phyloP scores from a whole-genome alignment of 306 rosid genomes.

The Acacia confusa region DNA sequence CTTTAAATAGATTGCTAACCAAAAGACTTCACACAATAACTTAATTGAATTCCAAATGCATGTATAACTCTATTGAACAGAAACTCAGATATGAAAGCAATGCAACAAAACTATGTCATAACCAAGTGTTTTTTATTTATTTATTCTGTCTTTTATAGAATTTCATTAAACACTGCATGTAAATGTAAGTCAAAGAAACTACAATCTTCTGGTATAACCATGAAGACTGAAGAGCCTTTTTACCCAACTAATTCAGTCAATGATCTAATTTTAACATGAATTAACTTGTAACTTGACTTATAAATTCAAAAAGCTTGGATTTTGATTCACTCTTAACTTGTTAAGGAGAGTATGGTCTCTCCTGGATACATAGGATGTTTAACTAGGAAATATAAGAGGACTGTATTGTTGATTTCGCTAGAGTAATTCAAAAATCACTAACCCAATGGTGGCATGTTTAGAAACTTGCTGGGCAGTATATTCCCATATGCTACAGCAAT shows the following conservation, averaged over 20 bases:
- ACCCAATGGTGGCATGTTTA: constrained; percentile 54
- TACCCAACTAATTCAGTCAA: background rate
- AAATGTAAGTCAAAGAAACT: background rate
- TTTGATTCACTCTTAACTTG: background rate
- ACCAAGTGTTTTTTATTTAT: background rate
- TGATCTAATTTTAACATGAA: background rate
- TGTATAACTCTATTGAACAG: background rate
- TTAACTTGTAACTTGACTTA: background rate
- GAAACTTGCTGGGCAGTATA: constrained; percentile 47
- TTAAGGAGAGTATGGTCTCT: background rate
- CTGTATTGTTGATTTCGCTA: background rate
- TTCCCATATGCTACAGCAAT: constrained; percentile 53
- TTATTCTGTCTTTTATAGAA: background rate
- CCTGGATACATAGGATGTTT: background rate
- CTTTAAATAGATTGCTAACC: too few species aligned
- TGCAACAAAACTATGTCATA: background rate
- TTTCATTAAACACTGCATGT: background rate
- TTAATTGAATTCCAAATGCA: too few species aligned
- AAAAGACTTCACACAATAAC: too few species aligned
- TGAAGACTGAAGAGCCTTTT: background rate
- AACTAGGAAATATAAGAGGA: background rate
- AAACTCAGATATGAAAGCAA: background rate
- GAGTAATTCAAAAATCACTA: constrained; percentile 11
- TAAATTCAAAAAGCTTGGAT: background rate
- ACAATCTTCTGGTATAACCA: background rate